phyloP scores from a whole-genome alignment of 495 filamentous ascomycete genomes.

The Achaetomiella virescens region DNA sequence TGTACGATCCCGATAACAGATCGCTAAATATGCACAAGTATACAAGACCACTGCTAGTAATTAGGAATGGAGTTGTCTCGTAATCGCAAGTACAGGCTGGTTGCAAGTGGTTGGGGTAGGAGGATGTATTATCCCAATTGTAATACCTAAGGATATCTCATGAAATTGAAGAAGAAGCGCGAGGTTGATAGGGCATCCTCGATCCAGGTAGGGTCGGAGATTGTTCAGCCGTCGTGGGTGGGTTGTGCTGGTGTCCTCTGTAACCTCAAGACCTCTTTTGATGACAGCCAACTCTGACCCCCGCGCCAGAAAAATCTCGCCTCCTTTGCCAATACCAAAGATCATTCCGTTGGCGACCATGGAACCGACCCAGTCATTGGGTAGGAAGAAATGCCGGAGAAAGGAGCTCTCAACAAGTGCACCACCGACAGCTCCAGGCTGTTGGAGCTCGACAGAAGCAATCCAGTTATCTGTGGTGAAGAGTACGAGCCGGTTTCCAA shows the following conservation, averaged over 20 bases:
- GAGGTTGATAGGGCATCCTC: neutral
- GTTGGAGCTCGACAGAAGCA: neutral
- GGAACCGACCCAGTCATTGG: constrained; percentile 7
- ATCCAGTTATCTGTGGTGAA: constrained; percentile 7
- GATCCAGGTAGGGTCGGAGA: neutral
- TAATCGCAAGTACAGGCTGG: too few species aligned
- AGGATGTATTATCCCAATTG: too few species aligned
- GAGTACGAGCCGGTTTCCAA: neutral
- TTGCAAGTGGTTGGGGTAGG: neutral
- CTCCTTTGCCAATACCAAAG: neutral
- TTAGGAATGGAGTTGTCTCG: too few species aligned
- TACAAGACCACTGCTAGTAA: too few species aligned
- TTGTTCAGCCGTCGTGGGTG: constrained; percentile 9
- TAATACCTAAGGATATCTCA: neutral
- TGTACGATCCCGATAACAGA: too few species aligned
- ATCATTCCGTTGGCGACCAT: neutral
- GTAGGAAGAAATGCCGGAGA: constrained; percentile 12
- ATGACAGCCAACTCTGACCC: constrained; percentile 28
- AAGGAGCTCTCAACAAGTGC: neutral
- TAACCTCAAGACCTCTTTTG: constrained; percentile 24
- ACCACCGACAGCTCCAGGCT: neutral
- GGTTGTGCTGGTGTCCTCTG: constrained; percentile 4
- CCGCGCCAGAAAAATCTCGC: constrained; percentile 26
- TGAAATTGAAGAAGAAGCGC: neutral
- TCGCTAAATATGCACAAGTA: too few species aligned